Evolutionary conservation across 202 grass and related monocot species (phyloP), one percentile per base, ranked within the genome.

Genomic region (Brachypodium distachyon): DNA sequence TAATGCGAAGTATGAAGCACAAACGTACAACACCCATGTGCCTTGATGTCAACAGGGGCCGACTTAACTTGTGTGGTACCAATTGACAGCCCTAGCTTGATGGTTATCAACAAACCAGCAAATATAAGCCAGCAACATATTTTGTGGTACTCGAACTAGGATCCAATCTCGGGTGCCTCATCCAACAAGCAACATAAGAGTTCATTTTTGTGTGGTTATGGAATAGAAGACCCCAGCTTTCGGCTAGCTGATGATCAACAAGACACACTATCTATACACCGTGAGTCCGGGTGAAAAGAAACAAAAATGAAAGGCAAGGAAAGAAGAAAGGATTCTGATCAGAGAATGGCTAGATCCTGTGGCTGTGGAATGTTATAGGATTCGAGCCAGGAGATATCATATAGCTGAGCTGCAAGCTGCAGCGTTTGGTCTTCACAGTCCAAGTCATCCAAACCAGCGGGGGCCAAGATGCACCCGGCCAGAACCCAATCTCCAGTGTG

Each of bases 401-500:
- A n/a, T n/a, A n/a, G n/a, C n/a, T n/a, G n/a, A 7, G 18, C 37
- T 31, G 19, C 17, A 27, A n/a, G 25, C 46, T 21, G 51, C 21
- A 54, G 27, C 16, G 13, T 34, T 19, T 14, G 58, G 54, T 58
- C 40, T 60, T 65, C 9, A 50, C 21, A 4, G 42, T 62, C 12
- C 76, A 77, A 49, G 79, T 38, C 65, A 57, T 85, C 74, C 28
- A 13, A 47, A 39, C 80, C 83, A 73, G 11, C 33, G 81, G n/a
- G n/a, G n/a, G 77, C 66, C 37, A 21, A 40, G 61, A 87, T 76
- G 76, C 81, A n/a, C n/a, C n/a, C n/a, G n/a, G n/a, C 55, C 25
- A 29, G 6, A 83, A 72, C 80, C 80, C 66, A 77, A 96, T 96
- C 90, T 22, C 73, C 72, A 90, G 67, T 66, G 87, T 88, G 90